These are phyloP conservation scores for Recurvomyces mirabilis DNA, from an alignment of 495 filamentous ascomycete genomes.

Conservation along the genomic window DNA sequence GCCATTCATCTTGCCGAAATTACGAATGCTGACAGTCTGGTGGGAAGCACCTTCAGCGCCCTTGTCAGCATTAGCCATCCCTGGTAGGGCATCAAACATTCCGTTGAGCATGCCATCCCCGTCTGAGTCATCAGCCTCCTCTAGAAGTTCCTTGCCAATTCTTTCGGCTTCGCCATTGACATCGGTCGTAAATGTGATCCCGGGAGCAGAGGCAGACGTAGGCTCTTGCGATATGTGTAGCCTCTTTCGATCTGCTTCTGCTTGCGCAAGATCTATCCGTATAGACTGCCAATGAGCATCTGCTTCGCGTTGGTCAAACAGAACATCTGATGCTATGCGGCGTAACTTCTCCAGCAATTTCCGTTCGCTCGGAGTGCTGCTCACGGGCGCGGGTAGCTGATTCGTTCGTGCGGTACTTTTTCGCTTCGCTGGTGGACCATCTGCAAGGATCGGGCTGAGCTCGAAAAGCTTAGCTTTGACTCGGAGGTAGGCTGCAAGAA, in stretches of 20 bases:
- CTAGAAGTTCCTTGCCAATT: constrained; percentile 5
- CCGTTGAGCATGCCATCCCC: constrained; percentile 53
- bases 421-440: constrained; percentile 13
- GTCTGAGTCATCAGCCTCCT: constrained; percentile 35
- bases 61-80: constrained; percentile 32
- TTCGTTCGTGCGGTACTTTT: constrained; percentile 32
- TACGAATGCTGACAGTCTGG: constrained; percentile 47
- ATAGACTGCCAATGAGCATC: constrained; percentile 61
- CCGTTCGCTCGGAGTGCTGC: constrained; percentile 15
- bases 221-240: constrained; percentile 14
- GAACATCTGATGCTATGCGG: constrained; percentile 67
- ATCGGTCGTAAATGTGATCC: not conserved
- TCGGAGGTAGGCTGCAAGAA: constrained; percentile 64
- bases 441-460: constrained; percentile 47
- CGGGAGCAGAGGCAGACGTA: not conserved
- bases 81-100: constrained; percentile 43
- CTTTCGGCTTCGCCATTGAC: constrained; percentile 34
- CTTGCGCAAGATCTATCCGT: constrained; percentile 54
- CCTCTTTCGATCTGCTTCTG: constrained; percentile 32
- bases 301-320: constrained; percentile 72
- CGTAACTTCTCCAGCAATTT: constrained; percentile 60
- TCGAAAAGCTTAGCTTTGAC: constrained; percentile 59
- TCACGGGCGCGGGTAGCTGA: constrained; percentile 10
- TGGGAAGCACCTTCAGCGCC: not conserved
- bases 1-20: constrained; percentile 74